Conservation (phyloP, 345 rosid genomes). For the Combretum micranthum region DNA sequence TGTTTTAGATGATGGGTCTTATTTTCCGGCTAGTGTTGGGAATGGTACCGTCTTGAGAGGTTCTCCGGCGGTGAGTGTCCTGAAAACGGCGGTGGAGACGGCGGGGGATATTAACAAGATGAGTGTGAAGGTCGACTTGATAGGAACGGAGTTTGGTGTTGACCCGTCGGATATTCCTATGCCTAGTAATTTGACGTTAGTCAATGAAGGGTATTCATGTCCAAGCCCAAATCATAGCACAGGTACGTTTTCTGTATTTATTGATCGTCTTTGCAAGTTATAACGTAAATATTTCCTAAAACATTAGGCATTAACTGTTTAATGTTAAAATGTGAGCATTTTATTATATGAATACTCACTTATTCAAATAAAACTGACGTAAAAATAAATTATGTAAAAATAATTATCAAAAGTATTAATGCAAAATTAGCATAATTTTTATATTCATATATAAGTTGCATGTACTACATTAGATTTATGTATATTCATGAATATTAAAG, state of each 20-base stretch:
- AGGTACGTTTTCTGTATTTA: background rate
- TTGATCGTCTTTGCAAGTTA: too few relatives aligned
- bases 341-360: too few relatives aligned
- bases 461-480: too few relatives aligned
- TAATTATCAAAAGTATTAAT: too few relatives aligned
- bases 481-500: too few relatives aligned
- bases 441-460: too few relatives aligned
- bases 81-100: constrained; percentile 43
- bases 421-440: too few relatives aligned
- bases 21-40: constrained; percentile 40
- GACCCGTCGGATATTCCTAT: constrained; percentile 17
- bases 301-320: too few relatives aligned
- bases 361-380: too few relatives aligned
- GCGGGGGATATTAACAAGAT: constrained; percentile 35
- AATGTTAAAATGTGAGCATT: too few relatives aligned
- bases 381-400: too few relatives aligned
- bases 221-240: constrained; percentile 8
- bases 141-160: constrained; percentile 37
- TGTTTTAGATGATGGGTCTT: constrained; percentile 20
- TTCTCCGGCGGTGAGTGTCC: constrained; percentile 27
- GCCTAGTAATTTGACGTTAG: constrained; percentile 32
- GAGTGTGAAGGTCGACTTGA: constrained; percentile 20
- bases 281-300: too few relatives aligned
- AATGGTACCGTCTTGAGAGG: constrained; percentile 40
- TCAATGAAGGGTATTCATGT: constrained; percentile 39